phyloP scores from a whole-genome alignment of 345 rosid species.

The Brassica cretica region DNA sequence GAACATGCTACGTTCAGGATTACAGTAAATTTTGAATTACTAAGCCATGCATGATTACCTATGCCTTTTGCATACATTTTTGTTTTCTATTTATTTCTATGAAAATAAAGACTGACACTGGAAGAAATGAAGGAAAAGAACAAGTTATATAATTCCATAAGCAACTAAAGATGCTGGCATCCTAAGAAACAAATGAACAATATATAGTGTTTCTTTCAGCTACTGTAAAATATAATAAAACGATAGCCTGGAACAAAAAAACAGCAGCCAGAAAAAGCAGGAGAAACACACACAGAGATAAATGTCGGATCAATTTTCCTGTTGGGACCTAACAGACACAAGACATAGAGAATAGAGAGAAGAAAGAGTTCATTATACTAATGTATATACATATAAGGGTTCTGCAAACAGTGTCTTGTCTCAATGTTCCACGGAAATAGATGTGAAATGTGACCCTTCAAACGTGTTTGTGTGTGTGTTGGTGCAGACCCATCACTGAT shows the following conservation, averaged over 20 bases:
- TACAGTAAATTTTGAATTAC: no score
- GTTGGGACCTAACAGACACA: conserved; percentile 37
- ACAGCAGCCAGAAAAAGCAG: conserved; percentile 18
- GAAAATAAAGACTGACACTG: no score
- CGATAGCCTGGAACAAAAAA: conserved; percentile 1
- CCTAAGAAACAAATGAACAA: no score
- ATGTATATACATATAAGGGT: conserved; percentile 34
- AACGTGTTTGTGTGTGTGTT: conserved; percentile 16
- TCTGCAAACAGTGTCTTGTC: conserved; percentile 40
- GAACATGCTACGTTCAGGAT: no score
- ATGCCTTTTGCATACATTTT: no score
- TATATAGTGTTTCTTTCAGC: conserved; percentile 28
- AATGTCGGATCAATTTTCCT: conserved; percentile 32
- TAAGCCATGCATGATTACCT: no score
- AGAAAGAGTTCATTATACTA: neutral
- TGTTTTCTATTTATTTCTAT: no score
- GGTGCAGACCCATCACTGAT: conserved; percentile 30
- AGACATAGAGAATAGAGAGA: neutral
- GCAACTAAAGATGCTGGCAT: no score
- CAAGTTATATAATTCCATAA: no score
- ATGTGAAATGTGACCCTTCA: conserved; percentile 28
- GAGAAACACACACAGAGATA: conserved; percentile 21
- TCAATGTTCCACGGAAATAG: conserved; percentile 37
- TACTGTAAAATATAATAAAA: conserved; percentile 21
- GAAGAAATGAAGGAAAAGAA: no score